A percentile compares a stretch with the other conserved stretches of the same genome.
These are phyloP conservation scores for Neopestalotiopsis sp. DNA, from an alignment of 2,329 filamentous ascomycete species.

Conservation along the genomic window DNA sequence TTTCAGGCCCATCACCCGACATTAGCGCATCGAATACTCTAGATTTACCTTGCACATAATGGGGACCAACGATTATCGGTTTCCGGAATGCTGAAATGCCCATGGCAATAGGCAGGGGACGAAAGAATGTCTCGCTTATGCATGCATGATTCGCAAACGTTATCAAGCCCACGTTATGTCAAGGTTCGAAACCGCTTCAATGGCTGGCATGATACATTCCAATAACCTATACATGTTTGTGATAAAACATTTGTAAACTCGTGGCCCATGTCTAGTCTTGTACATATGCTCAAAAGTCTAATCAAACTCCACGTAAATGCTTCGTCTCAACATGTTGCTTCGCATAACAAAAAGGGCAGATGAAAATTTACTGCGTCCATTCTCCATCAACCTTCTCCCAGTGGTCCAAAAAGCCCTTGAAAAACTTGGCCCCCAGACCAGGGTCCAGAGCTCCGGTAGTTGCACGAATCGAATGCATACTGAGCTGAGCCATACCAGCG, in stretches of 20 bases:
- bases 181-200: neutral
- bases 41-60: neutral
- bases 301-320: neutral
- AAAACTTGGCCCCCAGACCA: constrained; percentile 84
- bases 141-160: neutral
- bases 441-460: constrained; percentile 88
- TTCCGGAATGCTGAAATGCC: too few relatives aligned
- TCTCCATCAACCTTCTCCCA: constrained; percentile 86
- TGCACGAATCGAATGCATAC: constrained; percentile 92
- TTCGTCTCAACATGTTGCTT: neutral
- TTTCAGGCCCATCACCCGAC: neutral
- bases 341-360: neutral
- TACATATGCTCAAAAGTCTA: constrained; percentile 1
- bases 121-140: neutral
- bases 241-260: neutral
- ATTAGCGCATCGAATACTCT: neutral
- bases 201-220: neutral
- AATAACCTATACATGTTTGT: neutral
- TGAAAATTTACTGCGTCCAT: constrained; percentile 55
- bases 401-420: constrained; percentile 86
- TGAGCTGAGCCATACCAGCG: constrained; percentile 87
- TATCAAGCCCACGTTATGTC: neutral
- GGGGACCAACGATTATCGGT: neutral
- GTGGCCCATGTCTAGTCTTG: neutral
- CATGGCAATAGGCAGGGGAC: too few relatives aligned